Conservation (phyloP, 495 filamentous ascomycete species). For the Tricharina praecox region DNA sequence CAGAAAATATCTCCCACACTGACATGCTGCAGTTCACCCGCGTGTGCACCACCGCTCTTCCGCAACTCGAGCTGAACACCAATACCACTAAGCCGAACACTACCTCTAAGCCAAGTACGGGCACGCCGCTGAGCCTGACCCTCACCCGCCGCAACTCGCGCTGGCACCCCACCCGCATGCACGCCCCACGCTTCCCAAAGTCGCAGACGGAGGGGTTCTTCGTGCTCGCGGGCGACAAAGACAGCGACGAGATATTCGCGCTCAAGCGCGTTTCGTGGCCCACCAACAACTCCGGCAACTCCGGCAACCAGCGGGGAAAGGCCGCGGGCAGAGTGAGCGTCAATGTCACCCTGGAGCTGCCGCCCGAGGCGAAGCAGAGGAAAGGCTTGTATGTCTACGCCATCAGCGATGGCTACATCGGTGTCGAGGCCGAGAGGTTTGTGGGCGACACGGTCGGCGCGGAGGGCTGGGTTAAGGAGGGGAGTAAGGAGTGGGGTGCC, state of each 20-base stretch:
- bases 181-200: constrained; percentile 80
- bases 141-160: constrained; percentile 42
- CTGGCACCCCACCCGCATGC: constrained; percentile 46
- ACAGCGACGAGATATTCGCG: constrained; percentile 58
- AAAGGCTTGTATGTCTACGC: constrained; percentile 14
- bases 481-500: too few relatives aligned
- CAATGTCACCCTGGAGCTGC: constrained; percentile 19
- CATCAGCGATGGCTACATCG: constrained; percentile 23
- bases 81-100: neutral
- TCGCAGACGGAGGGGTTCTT: constrained; percentile 92
- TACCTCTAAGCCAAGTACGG: too few relatives aligned
- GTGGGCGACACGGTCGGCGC: too few relatives aligned
- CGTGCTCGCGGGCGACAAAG: constrained; percentile 49
- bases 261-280: constrained; percentile 74
- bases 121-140: constrained; percentile 46
- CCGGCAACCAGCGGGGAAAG: constrained; percentile 2
- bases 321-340: constrained; percentile 23
- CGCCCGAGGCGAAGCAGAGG: constrained; percentile 13
- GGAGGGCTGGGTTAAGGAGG: too few relatives aligned
- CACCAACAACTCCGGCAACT: constrained; percentile 9
- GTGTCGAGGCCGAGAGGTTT: constrained; percentile 12
- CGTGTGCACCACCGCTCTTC: constrained; percentile 40
- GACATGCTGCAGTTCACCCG: constrained; percentile 34
- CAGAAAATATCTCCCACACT: neutral
- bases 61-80: constrained; percentile 29